Conservation (phyloP, 805 yeast genomes). For the Priceomyces medius region DNA sequence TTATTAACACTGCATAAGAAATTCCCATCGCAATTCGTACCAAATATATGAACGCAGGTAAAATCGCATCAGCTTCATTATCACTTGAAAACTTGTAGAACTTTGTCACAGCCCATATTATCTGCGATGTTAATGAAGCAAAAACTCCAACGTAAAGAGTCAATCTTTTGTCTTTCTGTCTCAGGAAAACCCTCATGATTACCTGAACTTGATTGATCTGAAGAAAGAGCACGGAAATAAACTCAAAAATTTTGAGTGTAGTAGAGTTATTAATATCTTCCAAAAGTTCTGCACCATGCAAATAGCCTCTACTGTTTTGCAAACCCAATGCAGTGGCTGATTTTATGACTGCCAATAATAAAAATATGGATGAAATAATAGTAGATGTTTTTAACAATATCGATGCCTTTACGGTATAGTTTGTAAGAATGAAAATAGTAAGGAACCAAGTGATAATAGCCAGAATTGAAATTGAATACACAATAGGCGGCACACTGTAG, state of each 20-base stretch:
- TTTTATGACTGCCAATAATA: conserved; percentile 49
- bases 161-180: conserved; percentile 66
- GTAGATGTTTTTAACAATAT: conserved; percentile 50
- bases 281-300: conserved; percentile 45
- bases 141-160: conserved; percentile 58
- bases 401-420: conserved; percentile 63
- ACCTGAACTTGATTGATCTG: conserved; percentile 73
- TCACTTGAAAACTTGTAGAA: conserved; percentile 39
- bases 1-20: conserved; percentile 63
- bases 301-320: conserved; percentile 47
- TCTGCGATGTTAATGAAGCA: conserved; percentile 54
- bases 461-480: conserved; percentile 62
- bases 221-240: conserved; percentile 55
- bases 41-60: conserved; percentile 74
- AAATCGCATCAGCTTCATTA: conserved; percentile 50
- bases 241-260: conserved; percentile 55
- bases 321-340: conserved; percentile 44
- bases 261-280: conserved; percentile 42
- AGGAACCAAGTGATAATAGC: conserved; percentile 63
- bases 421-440: conserved; percentile 63
- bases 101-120: conserved; percentile 68
- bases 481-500: conserved; percentile 58
- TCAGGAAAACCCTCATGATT: conserved; percentile 61
- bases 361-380: conserved; percentile 52
- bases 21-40: conserved; percentile 70